phyloP scores from a whole-genome alignment of 768 basidiomycete genomes.

The Kwoniella sp. region DNA sequence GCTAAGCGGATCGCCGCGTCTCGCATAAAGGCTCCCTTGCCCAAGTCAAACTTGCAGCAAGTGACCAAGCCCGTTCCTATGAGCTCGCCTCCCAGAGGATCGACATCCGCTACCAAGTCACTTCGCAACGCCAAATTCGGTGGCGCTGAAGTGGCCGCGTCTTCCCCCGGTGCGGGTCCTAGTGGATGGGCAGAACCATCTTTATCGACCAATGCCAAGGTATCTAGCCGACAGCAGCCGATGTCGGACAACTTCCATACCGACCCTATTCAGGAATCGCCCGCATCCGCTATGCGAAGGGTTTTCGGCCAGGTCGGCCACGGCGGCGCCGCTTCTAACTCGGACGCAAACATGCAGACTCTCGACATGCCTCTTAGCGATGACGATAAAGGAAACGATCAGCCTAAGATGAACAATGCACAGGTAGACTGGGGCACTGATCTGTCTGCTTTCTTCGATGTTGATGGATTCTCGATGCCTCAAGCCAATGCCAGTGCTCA shows the following conservation, averaged over 20 bases:
- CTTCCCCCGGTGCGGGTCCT: slow-evolving; percentile 5
- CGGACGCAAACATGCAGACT: slow-evolving; percentile 24
- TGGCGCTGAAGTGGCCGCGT: slow-evolving; percentile 5
- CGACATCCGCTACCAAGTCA: slow-evolving; percentile 26
- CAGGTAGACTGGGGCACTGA: slow-evolving; percentile 39
- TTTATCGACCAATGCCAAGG: not conserved
- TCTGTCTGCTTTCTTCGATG: slow-evolving; percentile 45
- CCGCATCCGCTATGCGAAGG: slow-evolving; percentile 15
- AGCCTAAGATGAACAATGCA: not conserved
- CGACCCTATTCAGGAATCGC: slow-evolving; percentile 20
- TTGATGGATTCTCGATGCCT: slow-evolving; percentile 31
- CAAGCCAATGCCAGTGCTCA: not conserved
- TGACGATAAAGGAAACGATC: slow-evolving; percentile 23
- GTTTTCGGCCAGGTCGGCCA: not conserved
- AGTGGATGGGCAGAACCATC: not conserved
- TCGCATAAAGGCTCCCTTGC: slow-evolving; percentile 17
- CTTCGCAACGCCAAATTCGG: slow-evolving; percentile 18
- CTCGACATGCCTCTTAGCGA: slow-evolving; percentile 45
- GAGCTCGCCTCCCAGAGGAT: slow-evolving; percentile 29
- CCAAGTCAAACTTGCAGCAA: slow-evolving; percentile 27
- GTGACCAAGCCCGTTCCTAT: slow-evolving; percentile 26
- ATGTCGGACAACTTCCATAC: slow-evolving; percentile 34
- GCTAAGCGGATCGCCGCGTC: slow-evolving; percentile 38
- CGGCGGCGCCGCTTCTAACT: not conserved
- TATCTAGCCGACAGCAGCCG: slow-evolving; percentile 5